These are phyloP conservation scores for Asterochloris sp. DNA, from an alignment of 139 green algal species.

Conservation along the genomic window DNA sequence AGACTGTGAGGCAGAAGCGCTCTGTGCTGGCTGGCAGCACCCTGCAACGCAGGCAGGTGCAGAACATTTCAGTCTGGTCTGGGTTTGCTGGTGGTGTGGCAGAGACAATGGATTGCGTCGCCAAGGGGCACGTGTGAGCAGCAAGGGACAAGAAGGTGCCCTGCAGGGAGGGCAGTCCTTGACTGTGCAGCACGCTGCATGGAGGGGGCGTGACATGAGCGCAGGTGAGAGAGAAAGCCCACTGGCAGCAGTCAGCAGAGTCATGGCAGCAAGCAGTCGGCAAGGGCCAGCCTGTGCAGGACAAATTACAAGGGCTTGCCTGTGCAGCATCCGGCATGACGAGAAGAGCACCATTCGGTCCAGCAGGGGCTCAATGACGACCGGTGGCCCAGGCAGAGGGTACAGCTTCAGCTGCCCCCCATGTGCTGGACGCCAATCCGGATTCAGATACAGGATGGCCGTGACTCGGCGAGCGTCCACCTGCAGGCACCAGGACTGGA, in stretches of 20 bases:
- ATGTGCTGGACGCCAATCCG: conserved; percentile 40
- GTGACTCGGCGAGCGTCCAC: conserved; percentile 65
- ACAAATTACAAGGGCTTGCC: conserved; percentile 18
- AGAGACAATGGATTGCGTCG: not conserved
- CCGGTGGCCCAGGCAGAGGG: conserved; percentile 48
- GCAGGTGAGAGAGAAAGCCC: not conserved
- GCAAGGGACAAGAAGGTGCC: not conserved
- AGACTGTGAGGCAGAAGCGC: conserved; percentile 74
- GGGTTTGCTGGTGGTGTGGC: not conserved
- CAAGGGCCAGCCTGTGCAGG: not conserved
- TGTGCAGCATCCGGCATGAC: conserved; percentile 66
- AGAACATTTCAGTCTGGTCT: too few species aligned
- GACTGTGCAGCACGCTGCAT: not conserved
- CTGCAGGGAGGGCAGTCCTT: not conserved
- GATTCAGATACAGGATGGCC: conserved; percentile 51
- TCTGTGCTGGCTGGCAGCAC: conserved; percentile 34
- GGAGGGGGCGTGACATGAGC: not conserved
- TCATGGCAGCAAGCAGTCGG: not conserved
- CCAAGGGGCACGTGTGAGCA: not conserved
- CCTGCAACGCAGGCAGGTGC: conserved; percentile 10
- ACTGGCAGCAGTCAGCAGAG: not conserved
- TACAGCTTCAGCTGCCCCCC: conserved; percentile 71
- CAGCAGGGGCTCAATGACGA: conserved; percentile 54
- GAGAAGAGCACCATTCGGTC: conserved; percentile 74
- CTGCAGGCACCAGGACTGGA: not conserved